These are phyloP conservation scores for Anthracocystis setariae DNA, from an alignment of 1,284 basidiomycete species.

Conservation along the genomic window DNA sequence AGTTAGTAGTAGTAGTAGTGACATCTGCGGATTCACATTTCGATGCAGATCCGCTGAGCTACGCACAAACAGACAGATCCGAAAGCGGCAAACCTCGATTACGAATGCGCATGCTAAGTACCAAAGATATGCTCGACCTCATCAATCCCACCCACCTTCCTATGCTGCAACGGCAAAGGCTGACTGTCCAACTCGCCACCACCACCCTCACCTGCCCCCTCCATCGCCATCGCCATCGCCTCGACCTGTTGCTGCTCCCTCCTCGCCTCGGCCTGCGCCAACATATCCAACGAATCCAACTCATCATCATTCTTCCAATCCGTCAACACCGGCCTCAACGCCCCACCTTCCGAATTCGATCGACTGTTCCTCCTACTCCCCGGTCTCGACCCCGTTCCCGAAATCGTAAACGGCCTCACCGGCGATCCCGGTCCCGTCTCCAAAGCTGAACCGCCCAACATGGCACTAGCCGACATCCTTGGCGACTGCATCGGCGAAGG, in stretches of 20 bases:
- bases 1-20: too few species aligned
- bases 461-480: constrained; percentile 1
- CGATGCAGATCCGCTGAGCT: too few species aligned
- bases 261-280: constrained; percentile 41
- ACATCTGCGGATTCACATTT: neutral
- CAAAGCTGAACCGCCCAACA: constrained; percentile 20
- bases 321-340: constrained; percentile 57
- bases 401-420: constrained; percentile 34
- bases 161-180: constrained; percentile 45
- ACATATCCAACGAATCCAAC: constrained; percentile 33
- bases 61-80: too few species aligned
- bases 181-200: constrained; percentile 9
- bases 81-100: too few species aligned
- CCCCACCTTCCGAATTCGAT: constrained; percentile 41
- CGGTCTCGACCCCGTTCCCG: constrained; percentile 15
- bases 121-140: constrained; percentile 63
- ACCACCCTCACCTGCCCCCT: constrained; percentile 34
- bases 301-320: constrained; percentile 59
- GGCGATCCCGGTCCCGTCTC: constrained; percentile 34
- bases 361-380: constrained; percentile 40
- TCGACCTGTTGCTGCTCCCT: constrained; percentile 24
- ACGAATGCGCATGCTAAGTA: too few species aligned
- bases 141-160: constrained; percentile 61
- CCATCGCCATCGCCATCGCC: too few species aligned
- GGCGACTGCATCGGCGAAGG: constrained; percentile 37